These are phyloP conservation scores for Lathyrus oleraceus DNA, from an alignment of 306 rosid genomes.

Conservation along the genomic window DNA sequence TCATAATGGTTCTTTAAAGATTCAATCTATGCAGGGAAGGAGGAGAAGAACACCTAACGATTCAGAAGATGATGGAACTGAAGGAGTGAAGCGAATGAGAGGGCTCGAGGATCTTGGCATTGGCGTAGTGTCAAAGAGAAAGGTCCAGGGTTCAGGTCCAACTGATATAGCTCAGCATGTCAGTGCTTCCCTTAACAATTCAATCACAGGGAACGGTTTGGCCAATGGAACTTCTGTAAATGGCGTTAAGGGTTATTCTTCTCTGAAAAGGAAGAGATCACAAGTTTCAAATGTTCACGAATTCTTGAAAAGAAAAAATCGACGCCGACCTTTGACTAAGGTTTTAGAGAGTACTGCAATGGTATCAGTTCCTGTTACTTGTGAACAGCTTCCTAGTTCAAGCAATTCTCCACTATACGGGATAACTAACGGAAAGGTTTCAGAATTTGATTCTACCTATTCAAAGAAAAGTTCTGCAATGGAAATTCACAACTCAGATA, in stretches of 20 bases:
- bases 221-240: slow-evolving; percentile 61
- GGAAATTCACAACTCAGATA: slow-evolving; percentile 40
- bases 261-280: slow-evolving; percentile 78
- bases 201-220: slow-evolving; percentile 46
- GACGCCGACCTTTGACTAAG: slow-evolving; percentile 77
- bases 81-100: slow-evolving; percentile 92
- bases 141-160: slow-evolving; percentile 52
- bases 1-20: slow-evolving; percentile 64
- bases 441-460: slow-evolving; percentile 54
- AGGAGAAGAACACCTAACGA: slow-evolving; percentile 90
- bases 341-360: slow-evolving; percentile 88
- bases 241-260: slow-evolving; percentile 52
- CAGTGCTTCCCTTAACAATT: slow-evolving; percentile 56
- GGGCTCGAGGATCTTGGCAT: slow-evolving; percentile 89
- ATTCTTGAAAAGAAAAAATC: slow-evolving; percentile 63
- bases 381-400: slow-evolving; percentile 67
- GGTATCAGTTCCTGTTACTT: slow-evolving; percentile 73
- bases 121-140: slow-evolving; percentile 62
- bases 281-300: slow-evolving; percentile 70
- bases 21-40: slow-evolving; percentile 71
- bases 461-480: slow-evolving; percentile 50
- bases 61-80: slow-evolving; percentile 95
- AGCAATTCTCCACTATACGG: slow-evolving; percentile 54
- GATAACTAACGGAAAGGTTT: slow-evolving; percentile 53
- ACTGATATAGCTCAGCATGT: slow-evolving; percentile 62